Evolutionary conservation across 2,329 filamentous ascomycete species (phyloP), one percentile per base, ranked within the genome.

Genomic region (Fusarium lyarnte): DNA sequence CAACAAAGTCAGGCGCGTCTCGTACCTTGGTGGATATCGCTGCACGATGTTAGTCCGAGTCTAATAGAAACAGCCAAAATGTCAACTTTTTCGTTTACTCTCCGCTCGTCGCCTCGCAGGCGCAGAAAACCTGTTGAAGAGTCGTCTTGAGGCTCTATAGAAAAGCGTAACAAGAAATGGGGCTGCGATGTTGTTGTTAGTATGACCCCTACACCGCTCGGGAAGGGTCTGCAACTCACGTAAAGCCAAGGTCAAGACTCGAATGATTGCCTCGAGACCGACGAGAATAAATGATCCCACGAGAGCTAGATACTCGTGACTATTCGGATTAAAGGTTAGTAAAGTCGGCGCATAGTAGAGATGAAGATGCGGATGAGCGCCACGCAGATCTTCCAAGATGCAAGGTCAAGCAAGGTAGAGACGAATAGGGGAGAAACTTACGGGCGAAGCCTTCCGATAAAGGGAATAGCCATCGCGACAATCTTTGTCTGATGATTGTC

Each of bases 1-100:
- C 95, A 49, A 94, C 90, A 80, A 99, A 98, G 79, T 98, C 96
- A 68, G 93, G 90, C 8, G 95, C 94, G 79, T 96, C 92, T 62
- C 94, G 92, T 64, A 99, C 91, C 13, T 91, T 90, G n/a, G 85
- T 88, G 42, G 93, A 94, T 62, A 94, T 87, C 42, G 88, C 90
- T 90, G 41, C 77, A 29, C 89, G 90, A 27, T 90, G 78, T 93
- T 87, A 73, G 87, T 84, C 76, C 38, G 9, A 23, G 19, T 12
- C 38, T 42, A 29, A 21, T 89, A 71, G 87, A 86, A 19, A 25
- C 25, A 16, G 33, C 19, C 31, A 36, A 41, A 46, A 35, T 55
- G 79, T 84, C 55, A 79, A 89, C 87, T 86, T 79, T 92, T 92
- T 78, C 91, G 92, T 78, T 88, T 90, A 67, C 89, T 88, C 65